Percentiles rank a stretch among this genome's conserved stretches.
phyloP scores from a whole-genome alignment of 108 stramenopile genomes.

The Licmophora abbreviata region DNA sequence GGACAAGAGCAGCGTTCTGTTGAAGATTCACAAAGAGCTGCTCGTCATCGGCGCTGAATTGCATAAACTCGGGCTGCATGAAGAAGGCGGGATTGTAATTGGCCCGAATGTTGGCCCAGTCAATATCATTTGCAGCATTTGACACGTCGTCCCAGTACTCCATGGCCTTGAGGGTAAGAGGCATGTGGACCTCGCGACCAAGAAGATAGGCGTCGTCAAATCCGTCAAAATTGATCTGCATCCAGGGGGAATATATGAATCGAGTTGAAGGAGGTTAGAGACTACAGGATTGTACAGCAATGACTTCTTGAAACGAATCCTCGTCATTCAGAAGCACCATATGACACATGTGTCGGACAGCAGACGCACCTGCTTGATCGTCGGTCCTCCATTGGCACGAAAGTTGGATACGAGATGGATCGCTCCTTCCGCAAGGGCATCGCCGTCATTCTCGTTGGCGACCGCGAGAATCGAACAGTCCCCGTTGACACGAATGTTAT shows the following conservation, averaged over 20 bases:
- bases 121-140: constrained; percentile 15
- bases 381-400: neutral
- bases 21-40: constrained; percentile 39
- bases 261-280: too few relatives aligned
- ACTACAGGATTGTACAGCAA: neutral
- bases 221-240: neutral
- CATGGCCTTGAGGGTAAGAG: constrained; percentile 27
- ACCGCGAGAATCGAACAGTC: constrained; percentile 34
- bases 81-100: constrained; percentile 23
- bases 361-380: neutral
- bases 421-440: constrained; percentile 12
- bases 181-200: constrained; percentile 22
- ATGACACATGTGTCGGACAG: too few relatives aligned
- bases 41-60: constrained; percentile 24
- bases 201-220: constrained; percentile 14
- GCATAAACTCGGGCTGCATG: constrained; percentile 37
- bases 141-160: constrained; percentile 36
- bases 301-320: neutral
- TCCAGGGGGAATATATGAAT: too few relatives aligned
- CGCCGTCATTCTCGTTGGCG: constrained; percentile 40
- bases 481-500: constrained; percentile 11
- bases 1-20: constrained; percentile 40
- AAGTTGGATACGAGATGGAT: constrained; percentile 16
- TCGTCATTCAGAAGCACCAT: too few relatives aligned
- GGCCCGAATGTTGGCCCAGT: constrained; percentile 15